Conservation (phyloP, 1,284 basidiomycete species). For the Boletus calvinii region DNA sequence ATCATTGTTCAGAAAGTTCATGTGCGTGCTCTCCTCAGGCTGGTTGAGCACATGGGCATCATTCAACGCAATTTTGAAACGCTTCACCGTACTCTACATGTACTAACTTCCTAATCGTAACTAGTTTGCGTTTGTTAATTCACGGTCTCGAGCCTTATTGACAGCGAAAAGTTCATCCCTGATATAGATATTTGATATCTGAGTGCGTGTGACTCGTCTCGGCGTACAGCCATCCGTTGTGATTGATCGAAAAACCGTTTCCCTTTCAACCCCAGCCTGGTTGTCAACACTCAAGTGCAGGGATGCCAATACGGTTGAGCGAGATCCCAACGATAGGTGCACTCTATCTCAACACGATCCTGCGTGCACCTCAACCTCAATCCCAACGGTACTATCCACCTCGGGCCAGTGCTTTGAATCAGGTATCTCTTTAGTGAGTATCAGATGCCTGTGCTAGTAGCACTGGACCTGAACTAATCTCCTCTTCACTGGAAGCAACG, state of each 20-base stretch:
- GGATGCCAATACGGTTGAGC: constrained; percentile 39
- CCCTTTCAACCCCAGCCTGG: no score
- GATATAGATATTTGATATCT: no score
- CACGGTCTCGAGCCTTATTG: background rate
- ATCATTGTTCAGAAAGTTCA: constrained; percentile 5
- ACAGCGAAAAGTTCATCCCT: no score
- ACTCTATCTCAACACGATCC: constrained; percentile 43
- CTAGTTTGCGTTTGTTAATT: background rate
- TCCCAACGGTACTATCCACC: constrained; percentile 33
- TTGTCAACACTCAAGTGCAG: constrained; percentile 7
- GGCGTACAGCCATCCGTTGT: no score
- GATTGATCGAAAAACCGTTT: background rate
- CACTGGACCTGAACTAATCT: background rate
- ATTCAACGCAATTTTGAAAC: constrained; percentile 1
- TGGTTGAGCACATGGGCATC: background rate
- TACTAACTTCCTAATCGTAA: constrained; percentile 8
- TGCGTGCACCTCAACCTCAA: constrained; percentile 35
- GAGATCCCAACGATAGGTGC: constrained; percentile 53
- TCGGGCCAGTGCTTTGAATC: constrained; percentile 42
- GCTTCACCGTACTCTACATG: constrained; percentile 16
- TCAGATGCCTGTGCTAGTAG: background rate
- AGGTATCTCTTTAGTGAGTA: constrained; percentile 59
- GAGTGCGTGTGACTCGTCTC: no score
- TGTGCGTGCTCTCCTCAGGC: background rate
- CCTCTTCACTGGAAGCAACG: constrained; percentile 49